These are phyloP conservation scores for Miscanthus sacchariflorus DNA, from an alignment of 202 grass and related monocot species.

Conservation along the genomic window DNA sequence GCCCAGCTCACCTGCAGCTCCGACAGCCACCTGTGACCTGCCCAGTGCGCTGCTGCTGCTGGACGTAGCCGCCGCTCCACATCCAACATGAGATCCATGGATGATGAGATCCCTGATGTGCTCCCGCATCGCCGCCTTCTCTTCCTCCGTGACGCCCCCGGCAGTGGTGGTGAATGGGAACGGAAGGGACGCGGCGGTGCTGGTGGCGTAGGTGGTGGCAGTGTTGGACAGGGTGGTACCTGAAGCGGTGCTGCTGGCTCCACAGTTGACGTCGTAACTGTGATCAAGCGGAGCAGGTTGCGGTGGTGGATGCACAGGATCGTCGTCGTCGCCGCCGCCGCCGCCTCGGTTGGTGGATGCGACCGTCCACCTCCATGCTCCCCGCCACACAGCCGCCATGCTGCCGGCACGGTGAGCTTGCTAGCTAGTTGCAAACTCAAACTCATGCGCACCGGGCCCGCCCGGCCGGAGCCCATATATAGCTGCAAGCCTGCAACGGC, in stretches of 20 bases:
- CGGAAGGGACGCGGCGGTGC: neutral
- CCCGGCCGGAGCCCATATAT: too few relatives aligned
- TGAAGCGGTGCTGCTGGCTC: neutral
- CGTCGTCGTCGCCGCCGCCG: neutral
- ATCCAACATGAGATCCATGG: neutral
- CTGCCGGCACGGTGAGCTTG: neutral
- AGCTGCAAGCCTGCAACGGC: too few relatives aligned
- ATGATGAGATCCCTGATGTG: neutral
- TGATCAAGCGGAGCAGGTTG: neutral
- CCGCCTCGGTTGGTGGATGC: too few relatives aligned
- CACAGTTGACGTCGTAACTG: neutral
- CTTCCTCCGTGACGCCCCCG: neutral
- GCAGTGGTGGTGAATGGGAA: neutral
- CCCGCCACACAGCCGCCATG: neutral
- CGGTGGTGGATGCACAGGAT: too few relatives aligned
- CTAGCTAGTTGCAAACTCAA: neutral
- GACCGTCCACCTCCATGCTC: neutral
- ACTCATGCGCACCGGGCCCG: too few relatives aligned
- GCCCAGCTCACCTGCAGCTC: neutral
- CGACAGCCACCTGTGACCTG: neutral
- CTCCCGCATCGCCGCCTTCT: neutral
- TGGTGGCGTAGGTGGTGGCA: neutral
- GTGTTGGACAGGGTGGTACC: neutral
- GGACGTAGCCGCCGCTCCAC: neutral
- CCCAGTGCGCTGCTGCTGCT: neutral